phyloP scores from a whole-genome alignment of 371 early-diverging fungal genomes.

The Lichtheimia ornata region DNA sequence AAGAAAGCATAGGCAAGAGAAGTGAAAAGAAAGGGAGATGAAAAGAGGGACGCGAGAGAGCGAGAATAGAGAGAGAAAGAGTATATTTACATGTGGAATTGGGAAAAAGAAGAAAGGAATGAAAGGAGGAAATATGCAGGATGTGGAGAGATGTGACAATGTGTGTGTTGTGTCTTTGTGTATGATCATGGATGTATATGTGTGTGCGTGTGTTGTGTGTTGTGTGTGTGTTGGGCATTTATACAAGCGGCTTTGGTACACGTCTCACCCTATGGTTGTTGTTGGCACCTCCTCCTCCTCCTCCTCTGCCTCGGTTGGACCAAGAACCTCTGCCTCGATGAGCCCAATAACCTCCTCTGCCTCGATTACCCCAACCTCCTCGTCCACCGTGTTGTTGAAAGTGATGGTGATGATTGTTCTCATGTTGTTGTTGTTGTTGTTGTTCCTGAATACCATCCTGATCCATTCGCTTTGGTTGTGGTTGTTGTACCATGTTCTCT shows the following conservation, averaged over 20 bases:
- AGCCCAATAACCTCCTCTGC: background rate
- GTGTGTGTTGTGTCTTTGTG: background rate
- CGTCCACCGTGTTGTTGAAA: constrained; percentile 5
- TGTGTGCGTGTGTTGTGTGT: background rate
- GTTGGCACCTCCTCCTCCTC: background rate
- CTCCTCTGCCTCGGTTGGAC: background rate
- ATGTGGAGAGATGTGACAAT: constrained; percentile 1
- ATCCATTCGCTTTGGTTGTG: constrained; percentile 44
- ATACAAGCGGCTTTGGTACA: background rate
- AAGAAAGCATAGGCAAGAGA: background rate
- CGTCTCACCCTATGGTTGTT: too few relatives aligned
- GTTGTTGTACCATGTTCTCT: constrained; percentile 49
- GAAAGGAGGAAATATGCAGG: background rate
- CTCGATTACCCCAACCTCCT: background rate
- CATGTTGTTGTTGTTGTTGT: constrained; percentile 43
- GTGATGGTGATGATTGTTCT: constrained; percentile 1
- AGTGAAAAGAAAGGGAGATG: too few relatives aligned
- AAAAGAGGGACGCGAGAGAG: too few relatives aligned
- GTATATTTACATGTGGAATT: too few relatives aligned
- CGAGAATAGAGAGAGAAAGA: too few relatives aligned
- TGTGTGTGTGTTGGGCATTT: background rate
- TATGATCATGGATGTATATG: background rate
- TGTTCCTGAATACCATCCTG: constrained; percentile 51
- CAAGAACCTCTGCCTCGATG: too few relatives aligned
- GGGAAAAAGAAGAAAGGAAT: background rate